These are phyloP conservation scores for Elsinoe ampelina DNA, from an alignment of 2,329 filamentous ascomycete species.

Conservation along the genomic window DNA sequence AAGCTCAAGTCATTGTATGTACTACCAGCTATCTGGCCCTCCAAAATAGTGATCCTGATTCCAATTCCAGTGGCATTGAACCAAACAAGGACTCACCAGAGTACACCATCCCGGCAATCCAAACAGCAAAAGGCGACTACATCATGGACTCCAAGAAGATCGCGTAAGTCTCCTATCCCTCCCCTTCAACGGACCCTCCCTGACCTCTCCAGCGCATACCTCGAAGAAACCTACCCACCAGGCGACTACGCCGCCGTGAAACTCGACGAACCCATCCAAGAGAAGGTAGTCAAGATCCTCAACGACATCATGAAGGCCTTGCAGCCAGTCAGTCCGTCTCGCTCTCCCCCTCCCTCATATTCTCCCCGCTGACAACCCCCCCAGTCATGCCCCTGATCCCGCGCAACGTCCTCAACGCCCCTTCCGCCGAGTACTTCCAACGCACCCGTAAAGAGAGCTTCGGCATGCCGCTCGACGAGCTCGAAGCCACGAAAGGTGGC, in stretches of 20 bases:
- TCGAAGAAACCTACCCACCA: conserved; percentile 42
- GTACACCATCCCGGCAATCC: conserved; percentile 50
- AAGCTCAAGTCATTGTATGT: conserved; percentile 41
- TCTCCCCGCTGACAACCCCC: neutral
- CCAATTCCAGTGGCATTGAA: conserved; percentile 30
- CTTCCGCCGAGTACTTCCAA: conserved; percentile 48
- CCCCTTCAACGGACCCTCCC: conserved; percentile 17
- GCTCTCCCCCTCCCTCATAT: neutral
- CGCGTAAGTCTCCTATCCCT: conserved; percentile 30
- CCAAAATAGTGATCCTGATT: neutral
- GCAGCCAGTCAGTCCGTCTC: neutral
- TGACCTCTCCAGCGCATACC: conserved; percentile 50
- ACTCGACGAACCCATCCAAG: conserved; percentile 28
- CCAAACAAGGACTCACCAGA: conserved; percentile 15
- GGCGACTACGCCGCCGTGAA: neutral
- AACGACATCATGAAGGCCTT: neutral
- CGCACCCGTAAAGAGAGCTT: conserved; percentile 40
- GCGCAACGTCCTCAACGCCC: conserved; percentile 41
- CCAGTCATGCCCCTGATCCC: conserved; percentile 44
- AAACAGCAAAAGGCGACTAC: conserved; percentile 47
- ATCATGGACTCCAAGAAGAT: conserved; percentile 58
- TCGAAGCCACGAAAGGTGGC: conserved; percentile 35
- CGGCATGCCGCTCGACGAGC: conserved; percentile 46
- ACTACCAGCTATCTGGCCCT: neutral
- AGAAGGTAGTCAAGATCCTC: conserved; percentile 35